A percentile compares a stretch with the other conserved stretches of the same genome.
Conservation (phyloP, 1,139 yeast species). For the Blastobotrys serpentis region DNA sequence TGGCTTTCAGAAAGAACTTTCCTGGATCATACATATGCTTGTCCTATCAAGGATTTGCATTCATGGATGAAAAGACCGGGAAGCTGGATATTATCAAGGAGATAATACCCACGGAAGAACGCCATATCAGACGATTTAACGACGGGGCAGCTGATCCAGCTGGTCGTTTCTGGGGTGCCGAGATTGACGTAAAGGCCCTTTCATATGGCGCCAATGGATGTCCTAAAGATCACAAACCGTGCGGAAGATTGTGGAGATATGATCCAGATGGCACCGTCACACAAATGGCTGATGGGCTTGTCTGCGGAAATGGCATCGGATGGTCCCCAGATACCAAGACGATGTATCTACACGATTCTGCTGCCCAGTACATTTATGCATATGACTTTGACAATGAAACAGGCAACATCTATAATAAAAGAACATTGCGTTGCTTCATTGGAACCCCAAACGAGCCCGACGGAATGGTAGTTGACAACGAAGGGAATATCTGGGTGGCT, state of each 20-base stretch:
- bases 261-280: slow-evolving; percentile 33
- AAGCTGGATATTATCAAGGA: slow-evolving; percentile 33
- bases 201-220: slow-evolving; percentile 26
- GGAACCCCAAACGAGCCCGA: slow-evolving; percentile 64
- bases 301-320: slow-evolving; percentile 62
- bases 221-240: slow-evolving; percentile 28
- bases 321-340: slow-evolving; percentile 53
- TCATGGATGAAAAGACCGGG: slow-evolving; percentile 37
- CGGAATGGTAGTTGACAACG: slow-evolving; percentile 64
- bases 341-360: slow-evolving; percentile 72
- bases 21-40: slow-evolving; percentile 34
- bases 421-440: slow-evolving; percentile 42
- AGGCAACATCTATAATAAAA: slow-evolving; percentile 48
- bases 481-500: slow-evolving; percentile 62
- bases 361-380: slow-evolving; percentile 56
- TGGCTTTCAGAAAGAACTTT: slow-evolving; percentile 29
- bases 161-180: slow-evolving; percentile 34
- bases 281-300: slow-evolving; percentile 28
- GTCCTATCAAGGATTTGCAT: slow-evolving; percentile 35
- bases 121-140: slow-evolving; percentile 30
- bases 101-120: slow-evolving; percentile 32
- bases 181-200: slow-evolving; percentile 37
- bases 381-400: slow-evolving; percentile 56
- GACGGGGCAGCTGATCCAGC: slow-evolving; percentile 38
- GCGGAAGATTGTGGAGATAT: slow-evolving; percentile 40